These are phyloP conservation scores for Neospora caninum DNA, from an alignment of 169 alveolate genomes.

Conservation along the genomic window DNA sequence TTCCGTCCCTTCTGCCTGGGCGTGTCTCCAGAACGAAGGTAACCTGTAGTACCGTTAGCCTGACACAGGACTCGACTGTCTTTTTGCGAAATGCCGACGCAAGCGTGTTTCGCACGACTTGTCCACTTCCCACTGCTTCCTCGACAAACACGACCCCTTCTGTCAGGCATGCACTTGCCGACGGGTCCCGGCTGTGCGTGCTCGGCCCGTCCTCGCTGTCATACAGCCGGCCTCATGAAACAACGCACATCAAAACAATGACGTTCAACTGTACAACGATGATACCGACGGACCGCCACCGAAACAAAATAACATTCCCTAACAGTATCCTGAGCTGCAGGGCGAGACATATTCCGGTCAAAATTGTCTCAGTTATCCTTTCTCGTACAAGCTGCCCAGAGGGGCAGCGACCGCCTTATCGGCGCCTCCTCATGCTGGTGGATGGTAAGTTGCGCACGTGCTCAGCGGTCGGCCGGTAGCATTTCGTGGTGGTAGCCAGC, in stretches of 20 bases:
- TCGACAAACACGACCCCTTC: neutral
- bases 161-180: neutral
- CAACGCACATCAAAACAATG: neutral
- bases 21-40: neutral
- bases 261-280: neutral
- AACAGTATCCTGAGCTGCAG: neutral
- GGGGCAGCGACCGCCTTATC: neutral
- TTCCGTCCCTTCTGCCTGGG: neutral
- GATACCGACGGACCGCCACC: neutral
- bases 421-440: neutral
- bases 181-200: neutral
- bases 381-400: neutral
- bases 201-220: neutral
- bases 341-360: neutral
- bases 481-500: neutral
- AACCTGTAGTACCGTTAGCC: conserved; percentile 3
- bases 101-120: neutral
- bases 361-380: neutral
- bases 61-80: neutral
- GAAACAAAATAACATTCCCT: neutral
- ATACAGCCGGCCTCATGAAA: neutral
- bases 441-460: neutral
- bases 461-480: neutral
- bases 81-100: neutral
- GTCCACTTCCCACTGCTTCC: neutral